Base-by-base conservation (phyloP, 129 eudicot genomes). In the Flaveria bidentis region DNA sequence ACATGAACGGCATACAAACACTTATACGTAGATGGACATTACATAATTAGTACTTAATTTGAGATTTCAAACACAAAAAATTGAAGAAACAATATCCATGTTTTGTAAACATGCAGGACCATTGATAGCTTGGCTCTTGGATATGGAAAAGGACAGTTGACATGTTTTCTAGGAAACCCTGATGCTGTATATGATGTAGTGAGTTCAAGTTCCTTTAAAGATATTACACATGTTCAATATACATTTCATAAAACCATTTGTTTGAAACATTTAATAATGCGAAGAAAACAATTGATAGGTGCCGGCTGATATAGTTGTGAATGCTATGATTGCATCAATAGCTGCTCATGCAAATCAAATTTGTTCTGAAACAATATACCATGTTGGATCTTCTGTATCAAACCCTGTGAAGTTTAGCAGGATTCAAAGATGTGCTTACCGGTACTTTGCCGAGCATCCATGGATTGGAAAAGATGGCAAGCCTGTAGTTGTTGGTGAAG, bases 291-390 rank as follows among this genome's bases (percentile, higher is more conserved):
- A 2, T 8, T 16, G 47, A 58, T 83, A 91, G 98, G 86, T 94
- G 23, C 98, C 98, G 16, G 97, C 93, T 10, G 98, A 94, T 74
- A 91, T 94, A 96, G 98, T 94, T 83, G 96, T 84, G 80, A 94
- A 94, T 82, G 85, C 98, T 51, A 94, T 91, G 88, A 69, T 94
- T 2, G 96, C 76, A 15, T 82, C 98, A 4, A 87, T 89, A 47
- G 80, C 49, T 3, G 93, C 93, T 79, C 96, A 91, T 82, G 85
- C 92, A 52, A 84, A 81, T 57, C 72, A 91, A 55, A 75, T 87
- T 0, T 57, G 9, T 67, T 56, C 80, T 15, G 77, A 87, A 28
- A 83, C 62, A 30, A 91, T 94, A 17, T 94, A 94, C 78, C 97
- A 94, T 9, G 84, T 94, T 1, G 98, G 98, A 6, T 91, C 98